These are phyloP conservation scores for Citrus mangshanensis DNA, from an alignment of 345 rosid species.

Conservation along the genomic window DNA sequence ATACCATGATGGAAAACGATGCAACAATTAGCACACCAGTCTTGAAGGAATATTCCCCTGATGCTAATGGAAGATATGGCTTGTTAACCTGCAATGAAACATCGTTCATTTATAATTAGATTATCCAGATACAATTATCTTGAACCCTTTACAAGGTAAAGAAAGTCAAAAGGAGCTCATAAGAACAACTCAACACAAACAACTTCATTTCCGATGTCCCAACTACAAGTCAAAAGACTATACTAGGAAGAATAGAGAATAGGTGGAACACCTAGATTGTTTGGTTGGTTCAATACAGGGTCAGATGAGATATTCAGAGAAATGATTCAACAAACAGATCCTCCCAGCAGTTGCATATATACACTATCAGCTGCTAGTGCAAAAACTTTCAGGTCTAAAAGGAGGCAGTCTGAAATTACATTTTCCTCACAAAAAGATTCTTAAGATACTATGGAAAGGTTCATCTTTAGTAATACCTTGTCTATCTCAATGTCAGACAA, in stretches of 20 bases:
- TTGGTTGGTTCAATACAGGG: constrained; percentile 4
- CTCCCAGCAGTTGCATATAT: neutral
- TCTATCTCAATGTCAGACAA: constrained; percentile 87
- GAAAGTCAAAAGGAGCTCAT: neutral
- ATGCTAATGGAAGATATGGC: constrained; percentile 95
- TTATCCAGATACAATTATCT: neutral
- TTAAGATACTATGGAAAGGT: neutral
- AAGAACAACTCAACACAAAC: neutral
- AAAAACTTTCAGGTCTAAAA: neutral
- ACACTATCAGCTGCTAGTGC: neutral
- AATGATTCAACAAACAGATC: neutral
- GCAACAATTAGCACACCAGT: constrained; percentile 63
- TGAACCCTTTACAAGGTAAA: neutral
- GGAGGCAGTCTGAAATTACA: neutral
- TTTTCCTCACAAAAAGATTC: neutral
- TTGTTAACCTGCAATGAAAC: constrained; percentile 73
- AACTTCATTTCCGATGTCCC: neutral
- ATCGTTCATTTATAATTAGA: neutral
- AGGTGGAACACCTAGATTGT: neutral
- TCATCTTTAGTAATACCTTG: constrained; percentile 50
- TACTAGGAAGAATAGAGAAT: neutral
- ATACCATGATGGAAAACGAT: constrained; percentile 78
- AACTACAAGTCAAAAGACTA: neutral
- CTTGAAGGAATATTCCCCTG: constrained; percentile 75
- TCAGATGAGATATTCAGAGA: neutral